Conservation (phyloP, 2,329 filamentous ascomycete genomes). For the Byssoonygena ceratinophila region DNA sequence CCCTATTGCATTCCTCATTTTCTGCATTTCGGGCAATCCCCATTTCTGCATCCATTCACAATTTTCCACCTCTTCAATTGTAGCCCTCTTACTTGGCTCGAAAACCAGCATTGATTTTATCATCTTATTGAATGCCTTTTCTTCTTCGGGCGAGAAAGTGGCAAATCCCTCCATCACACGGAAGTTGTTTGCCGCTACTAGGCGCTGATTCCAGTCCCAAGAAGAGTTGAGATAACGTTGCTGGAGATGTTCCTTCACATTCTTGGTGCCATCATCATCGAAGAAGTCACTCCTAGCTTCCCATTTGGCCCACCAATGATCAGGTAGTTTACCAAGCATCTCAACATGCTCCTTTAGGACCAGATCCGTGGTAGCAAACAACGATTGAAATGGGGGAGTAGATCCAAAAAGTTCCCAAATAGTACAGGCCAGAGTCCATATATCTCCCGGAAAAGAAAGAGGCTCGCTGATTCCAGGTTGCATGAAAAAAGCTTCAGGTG, state of each 20-base stretch:
- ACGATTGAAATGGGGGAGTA: no score
- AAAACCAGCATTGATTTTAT: slow-evolving; percentile 18
- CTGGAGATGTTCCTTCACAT: slow-evolving; percentile 11
- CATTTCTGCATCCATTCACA: slow-evolving; percentile 21
- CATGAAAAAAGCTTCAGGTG: slow-evolving; percentile 10
- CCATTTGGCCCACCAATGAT: no score
- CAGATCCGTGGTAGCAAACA: no score
- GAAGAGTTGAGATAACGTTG: neutral
- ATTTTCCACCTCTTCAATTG: slow-evolving; percentile 16
- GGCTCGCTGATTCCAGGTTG: no score
- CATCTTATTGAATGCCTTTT: slow-evolving; percentile 15
- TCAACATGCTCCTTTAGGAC: no score
- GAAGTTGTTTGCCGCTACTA: slow-evolving; percentile 2
- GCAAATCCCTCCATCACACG: slow-evolving; percentile 6
- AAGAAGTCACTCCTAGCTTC: slow-evolving; percentile 12
- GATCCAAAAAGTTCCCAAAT: no score
- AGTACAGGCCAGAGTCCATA: no score
- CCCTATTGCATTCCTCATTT: neutral
- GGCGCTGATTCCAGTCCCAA: neutral
- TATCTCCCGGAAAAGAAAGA: no score
- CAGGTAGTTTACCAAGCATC: no score
- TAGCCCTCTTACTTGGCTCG: slow-evolving; percentile 16
- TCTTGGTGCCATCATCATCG: slow-evolving; percentile 13
- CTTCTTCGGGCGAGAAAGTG: slow-evolving; percentile 12
- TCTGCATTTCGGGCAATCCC: slow-evolving; percentile 13